These are phyloP conservation scores for Monosporozyma solicola DNA, from an alignment of 805 yeast species.

Conservation along the genomic window DNA sequence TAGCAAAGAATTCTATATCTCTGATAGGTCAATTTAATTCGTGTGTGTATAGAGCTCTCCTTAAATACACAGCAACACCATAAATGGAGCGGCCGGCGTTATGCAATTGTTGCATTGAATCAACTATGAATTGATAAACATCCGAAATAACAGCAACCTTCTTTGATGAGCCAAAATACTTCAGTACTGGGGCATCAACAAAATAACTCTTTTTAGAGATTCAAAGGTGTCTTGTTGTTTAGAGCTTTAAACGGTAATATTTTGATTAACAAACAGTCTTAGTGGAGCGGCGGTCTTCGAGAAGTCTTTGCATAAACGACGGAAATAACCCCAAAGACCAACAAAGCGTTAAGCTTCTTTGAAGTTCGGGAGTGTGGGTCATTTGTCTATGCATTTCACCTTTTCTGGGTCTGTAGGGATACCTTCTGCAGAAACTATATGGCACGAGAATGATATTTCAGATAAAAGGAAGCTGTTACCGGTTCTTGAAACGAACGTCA, in stretches of 20 bases:
- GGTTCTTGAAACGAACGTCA: neutral
- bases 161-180: neutral
- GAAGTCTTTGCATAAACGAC: neutral
- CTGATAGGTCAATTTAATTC: neutral
- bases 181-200: neutral
- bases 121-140: neutral
- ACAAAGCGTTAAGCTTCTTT: neutral
- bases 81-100: neutral
- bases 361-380: neutral
- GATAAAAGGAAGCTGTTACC: neutral
- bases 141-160: neutral
- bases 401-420: neutral
- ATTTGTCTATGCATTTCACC: neutral
- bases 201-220: neutral
- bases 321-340: neutral
- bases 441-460: neutral
- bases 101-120: neutral
- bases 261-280: neutral
- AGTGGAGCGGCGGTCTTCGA: neutral
- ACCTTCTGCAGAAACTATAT: neutral
- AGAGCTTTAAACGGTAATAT: neutral
- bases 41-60: neutral
- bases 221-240: neutral
- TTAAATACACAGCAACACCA: neutral
- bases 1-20: conserved; percentile 1